These are phyloP conservation scores for Trichoderma gamsii DNA, from an alignment of 495 filamentous ascomycete species.

Conservation along the genomic window DNA sequence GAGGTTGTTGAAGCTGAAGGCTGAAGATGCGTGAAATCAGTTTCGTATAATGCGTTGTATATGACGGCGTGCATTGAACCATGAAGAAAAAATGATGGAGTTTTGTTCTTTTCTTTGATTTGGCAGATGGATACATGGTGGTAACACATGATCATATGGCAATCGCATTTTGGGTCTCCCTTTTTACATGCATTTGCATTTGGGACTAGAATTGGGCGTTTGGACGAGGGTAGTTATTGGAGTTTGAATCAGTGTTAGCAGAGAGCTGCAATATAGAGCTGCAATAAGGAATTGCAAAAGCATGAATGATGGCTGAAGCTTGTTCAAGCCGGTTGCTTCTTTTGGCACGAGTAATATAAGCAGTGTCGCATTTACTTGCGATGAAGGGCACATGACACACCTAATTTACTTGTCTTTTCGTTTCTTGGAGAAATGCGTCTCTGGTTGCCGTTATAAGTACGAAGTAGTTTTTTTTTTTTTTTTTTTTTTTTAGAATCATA, in stretches of 20 bases:
- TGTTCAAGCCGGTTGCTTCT: too few species aligned
- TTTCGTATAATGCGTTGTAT: neutral
- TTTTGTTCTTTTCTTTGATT: conserved; percentile 2
- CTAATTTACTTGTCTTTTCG: too few species aligned
- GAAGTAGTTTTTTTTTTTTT: too few species aligned
- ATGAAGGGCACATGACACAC: too few species aligned
- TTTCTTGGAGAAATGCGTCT: too few species aligned
- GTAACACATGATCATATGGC: neutral
- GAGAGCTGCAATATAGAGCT: neutral
- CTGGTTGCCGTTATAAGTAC: too few species aligned
- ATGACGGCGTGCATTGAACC: neutral
- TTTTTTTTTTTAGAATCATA: too few species aligned
- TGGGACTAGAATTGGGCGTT: neutral
- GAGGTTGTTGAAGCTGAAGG: conserved; percentile 23
- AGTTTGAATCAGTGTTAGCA: neutral
- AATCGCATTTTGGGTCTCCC: neutral
- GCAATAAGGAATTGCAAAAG: neutral
- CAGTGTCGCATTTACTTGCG: too few species aligned
- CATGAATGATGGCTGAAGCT: neutral
- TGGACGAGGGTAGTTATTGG: neutral
- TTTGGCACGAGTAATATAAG: too few species aligned
- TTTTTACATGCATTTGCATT: neutral
- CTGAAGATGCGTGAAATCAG: neutral
- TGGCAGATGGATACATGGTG: neutral
- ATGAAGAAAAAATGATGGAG: neutral